Evolutionary conservation across 2,329 filamentous ascomycete species (phyloP).

Genomic region (Zarea fungicola): DNA sequence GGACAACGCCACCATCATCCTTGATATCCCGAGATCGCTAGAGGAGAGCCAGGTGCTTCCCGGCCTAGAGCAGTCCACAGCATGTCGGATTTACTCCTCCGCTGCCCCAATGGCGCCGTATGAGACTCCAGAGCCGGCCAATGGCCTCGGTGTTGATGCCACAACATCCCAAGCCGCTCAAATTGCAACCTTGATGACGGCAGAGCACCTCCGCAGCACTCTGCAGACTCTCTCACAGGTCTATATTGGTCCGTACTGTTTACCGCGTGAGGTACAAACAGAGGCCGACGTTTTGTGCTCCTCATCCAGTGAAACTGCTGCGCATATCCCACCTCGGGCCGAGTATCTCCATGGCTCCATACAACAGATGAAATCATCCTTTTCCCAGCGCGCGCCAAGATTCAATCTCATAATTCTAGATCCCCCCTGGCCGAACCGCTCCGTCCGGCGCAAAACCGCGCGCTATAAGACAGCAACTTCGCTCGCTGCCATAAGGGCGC

Average conservation of each 20-base stretch:
- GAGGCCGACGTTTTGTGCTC: constrained; percentile 9
- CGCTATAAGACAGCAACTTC: constrained; percentile 42
- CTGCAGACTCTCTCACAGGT: constrained; percentile 24
- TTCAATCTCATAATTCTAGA: constrained; percentile 70
- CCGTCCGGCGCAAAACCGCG: constrained; percentile 55
- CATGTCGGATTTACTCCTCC: constrained; percentile 39
- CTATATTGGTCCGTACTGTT: constrained; percentile 41
- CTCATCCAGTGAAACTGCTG: constrained; percentile 3
- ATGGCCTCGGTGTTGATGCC: constrained; percentile 11
- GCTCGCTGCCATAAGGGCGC: constrained; percentile 39
- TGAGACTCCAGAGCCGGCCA: constrained; percentile 43
- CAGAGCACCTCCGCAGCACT: constrained; percentile 40
- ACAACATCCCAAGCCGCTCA: constrained; percentile 38
- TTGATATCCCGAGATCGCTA: constrained; percentile 68
- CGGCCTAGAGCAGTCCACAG: constrained; percentile 25
- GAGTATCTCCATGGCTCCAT: constrained; percentile 46
- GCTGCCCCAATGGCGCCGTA: constrained; percentile 40
- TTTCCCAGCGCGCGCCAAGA: constrained; percentile 38
- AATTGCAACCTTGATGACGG: constrained; percentile 49
- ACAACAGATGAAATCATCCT: constrained; percentile 32
- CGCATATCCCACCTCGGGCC: constrained; percentile 37
- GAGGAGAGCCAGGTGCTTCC: constrained; percentile 56
- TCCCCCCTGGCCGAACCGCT: constrained; percentile 78
- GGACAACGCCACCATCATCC: constrained; percentile 45
- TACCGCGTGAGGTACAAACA: constrained; percentile 33